Conservation (phyloP, 1,284 basidiomycete species). For the Singerocomus inundabilis region DNA sequence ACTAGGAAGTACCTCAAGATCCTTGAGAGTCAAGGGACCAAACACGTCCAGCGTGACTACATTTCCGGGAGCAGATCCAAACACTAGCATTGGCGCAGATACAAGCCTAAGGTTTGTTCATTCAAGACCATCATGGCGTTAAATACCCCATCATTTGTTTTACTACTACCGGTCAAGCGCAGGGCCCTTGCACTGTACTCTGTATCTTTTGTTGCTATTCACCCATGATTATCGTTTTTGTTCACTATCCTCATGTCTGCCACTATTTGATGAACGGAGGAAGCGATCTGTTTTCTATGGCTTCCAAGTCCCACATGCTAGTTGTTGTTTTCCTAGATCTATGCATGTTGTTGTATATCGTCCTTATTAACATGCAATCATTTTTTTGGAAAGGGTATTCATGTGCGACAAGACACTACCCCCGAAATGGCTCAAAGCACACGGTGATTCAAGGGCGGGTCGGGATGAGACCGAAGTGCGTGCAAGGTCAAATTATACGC, state of each 20-base stretch:
- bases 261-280: constrained; percentile 11
- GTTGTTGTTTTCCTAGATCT: constrained; percentile 27
- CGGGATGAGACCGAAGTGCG: not conserved
- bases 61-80: constrained; percentile 28
- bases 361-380: constrained; percentile 16
- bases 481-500: constrained; percentile 69
- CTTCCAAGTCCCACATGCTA: constrained; percentile 23
- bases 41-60: constrained; percentile 17
- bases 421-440: not conserved
- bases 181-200: constrained; percentile 22
- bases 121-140: constrained; percentile 32
- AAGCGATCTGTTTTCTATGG: constrained; percentile 5
- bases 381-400: not conserved
- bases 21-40: constrained; percentile 29
- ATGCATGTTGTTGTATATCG: constrained; percentile 25
- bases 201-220: constrained; percentile 11
- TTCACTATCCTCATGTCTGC: constrained; percentile 20
- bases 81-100: constrained; percentile 29
- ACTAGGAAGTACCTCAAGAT: constrained; percentile 34
- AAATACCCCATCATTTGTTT: constrained; percentile 7
- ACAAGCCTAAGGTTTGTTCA: constrained; percentile 18
- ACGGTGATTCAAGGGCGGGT: not conserved
- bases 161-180: constrained; percentile 10
- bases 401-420: not conserved
- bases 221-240: constrained; percentile 16